A percentile compares a stretch with the other conserved stretches of the same genome.
These are phyloP conservation scores for Chloranthus sessilifolius DNA, from an alignment of 164 flowering plant species.

Conservation along the genomic window DNA sequence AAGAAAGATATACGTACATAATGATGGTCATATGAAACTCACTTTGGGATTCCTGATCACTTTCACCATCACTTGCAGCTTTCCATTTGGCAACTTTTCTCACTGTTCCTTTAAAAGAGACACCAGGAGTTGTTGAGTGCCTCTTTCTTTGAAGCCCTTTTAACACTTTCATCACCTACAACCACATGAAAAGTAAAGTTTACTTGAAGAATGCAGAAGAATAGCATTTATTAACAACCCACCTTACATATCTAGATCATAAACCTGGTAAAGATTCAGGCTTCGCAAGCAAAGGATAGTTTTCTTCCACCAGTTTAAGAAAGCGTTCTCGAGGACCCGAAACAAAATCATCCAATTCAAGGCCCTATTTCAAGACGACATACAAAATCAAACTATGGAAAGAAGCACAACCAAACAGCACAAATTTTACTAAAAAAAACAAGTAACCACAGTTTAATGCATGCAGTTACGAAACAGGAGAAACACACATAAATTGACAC, in stretches of 20 bases:
- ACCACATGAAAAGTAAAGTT: conserved; percentile 8
- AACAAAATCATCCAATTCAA: conserved; percentile 93
- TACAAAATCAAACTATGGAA: conserved; percentile 4
- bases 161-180: conserved; percentile 70
- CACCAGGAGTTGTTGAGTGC: conserved; percentile 71
- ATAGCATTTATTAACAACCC: not conserved
- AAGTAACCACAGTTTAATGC: too few species aligned
- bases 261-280: conserved; percentile 73
- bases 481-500: conserved; percentile 80
- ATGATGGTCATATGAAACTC: too few species aligned
- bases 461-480: conserved; percentile 1
- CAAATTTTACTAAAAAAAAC: too few species aligned
- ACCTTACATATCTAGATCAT: not conserved
- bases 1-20: too few species aligned
- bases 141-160: conserved; percentile 86
- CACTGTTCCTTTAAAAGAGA: conserved; percentile 81
- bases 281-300: conserved; percentile 88
- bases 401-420: not conserved
- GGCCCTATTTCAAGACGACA: conserved; percentile 42
- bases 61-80: conserved; percentile 62
- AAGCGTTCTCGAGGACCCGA: conserved; percentile 97
- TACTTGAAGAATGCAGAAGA: not conserved
- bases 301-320: conserved; percentile 92
- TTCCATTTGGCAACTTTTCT: conserved; percentile 81
- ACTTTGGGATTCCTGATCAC: conserved; percentile 68